Percentiles rank a stretch among this genome's conserved stretches.
Conservation (phyloP, 176 grass and related monocot species). For the Musa schizocarpa region DNA sequence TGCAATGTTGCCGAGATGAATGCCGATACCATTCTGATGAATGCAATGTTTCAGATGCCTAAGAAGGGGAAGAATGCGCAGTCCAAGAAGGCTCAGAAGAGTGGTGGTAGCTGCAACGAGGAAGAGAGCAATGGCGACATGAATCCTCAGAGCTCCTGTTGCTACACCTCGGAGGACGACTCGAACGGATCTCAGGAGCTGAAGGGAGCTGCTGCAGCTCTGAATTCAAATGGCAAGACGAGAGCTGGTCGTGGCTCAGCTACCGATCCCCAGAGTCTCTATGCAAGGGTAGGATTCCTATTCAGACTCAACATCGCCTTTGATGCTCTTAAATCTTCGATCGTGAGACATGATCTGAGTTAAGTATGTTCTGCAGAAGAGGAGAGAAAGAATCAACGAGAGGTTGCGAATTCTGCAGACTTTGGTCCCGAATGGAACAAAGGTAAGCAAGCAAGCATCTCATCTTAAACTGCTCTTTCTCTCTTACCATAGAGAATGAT, state of each 20-base stretch:
- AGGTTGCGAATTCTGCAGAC: conserved; percentile 74
- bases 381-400: conserved; percentile 96
- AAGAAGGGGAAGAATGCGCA: conserved; percentile 39
- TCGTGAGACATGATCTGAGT: background rate
- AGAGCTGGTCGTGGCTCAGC: conserved; percentile 48
- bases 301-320: no score
- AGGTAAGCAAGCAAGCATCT: conserved; percentile 40
- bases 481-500: background rate
- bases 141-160: conserved; percentile 54
- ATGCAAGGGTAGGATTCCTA: conserved; percentile 55
- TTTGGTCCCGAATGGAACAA: conserved; percentile 91
- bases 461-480: background rate
- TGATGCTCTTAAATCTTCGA: background rate
- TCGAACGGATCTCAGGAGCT: conserved; percentile 10
- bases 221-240: conserved; percentile 14
- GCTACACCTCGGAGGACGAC: conserved; percentile 59
- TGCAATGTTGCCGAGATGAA: background rate
- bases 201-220: conserved; percentile 30
- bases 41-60: conserved; percentile 26
- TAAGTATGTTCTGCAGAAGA: conserved; percentile 52
- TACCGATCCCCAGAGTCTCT: conserved; percentile 75
- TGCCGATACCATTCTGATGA: background rate
- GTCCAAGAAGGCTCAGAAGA: conserved; percentile 23
- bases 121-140: conserved; percentile 25
- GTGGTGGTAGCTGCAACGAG: background rate